Percentiles rank a stretch among this genome's conserved stretches.
These are phyloP conservation scores for Corymbia maculata DNA, from an alignment of 345 rosid genomes.

Conservation along the genomic window DNA sequence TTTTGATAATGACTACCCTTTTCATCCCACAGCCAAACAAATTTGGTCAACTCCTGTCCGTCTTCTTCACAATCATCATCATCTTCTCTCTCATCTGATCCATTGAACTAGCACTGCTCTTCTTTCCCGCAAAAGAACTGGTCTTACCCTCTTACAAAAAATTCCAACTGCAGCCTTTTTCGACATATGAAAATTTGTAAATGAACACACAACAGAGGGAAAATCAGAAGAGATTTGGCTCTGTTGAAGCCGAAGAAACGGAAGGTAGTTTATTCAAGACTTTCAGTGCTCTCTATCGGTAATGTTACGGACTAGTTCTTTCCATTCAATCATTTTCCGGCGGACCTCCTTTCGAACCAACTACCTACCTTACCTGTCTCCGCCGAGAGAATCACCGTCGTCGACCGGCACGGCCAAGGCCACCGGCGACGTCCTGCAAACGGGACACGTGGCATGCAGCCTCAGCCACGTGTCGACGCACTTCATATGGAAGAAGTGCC, in stretches of 20 bases:
- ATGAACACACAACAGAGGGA: no score
- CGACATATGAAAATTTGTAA: no score
- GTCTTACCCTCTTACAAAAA: background rate
- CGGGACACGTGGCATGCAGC: conserved; percentile 2
- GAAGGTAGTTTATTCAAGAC: background rate
- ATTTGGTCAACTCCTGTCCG: background rate
- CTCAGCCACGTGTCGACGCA: conserved; percentile 11
- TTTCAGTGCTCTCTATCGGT: no score
- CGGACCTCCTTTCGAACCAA: no score
- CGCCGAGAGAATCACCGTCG: background rate
- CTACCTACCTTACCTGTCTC: background rate
- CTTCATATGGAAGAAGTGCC: conserved; percentile 7
- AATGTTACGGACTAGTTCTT: no score
- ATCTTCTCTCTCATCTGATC: background rate
- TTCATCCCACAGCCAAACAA: background rate
- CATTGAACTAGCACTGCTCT: background rate
- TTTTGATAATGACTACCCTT: background rate
- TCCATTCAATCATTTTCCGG: no score
- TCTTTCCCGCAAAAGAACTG: no score
- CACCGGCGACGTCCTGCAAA: background rate
- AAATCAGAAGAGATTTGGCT: background rate
- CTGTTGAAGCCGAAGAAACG: background rate
- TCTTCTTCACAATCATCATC: background rate
- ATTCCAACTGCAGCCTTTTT: no score
- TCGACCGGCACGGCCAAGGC: background rate